Base-by-base conservation (phyloP, 2,329 filamentous ascomycete genomes). In the Cadophora luteo-olivacea region DNA sequence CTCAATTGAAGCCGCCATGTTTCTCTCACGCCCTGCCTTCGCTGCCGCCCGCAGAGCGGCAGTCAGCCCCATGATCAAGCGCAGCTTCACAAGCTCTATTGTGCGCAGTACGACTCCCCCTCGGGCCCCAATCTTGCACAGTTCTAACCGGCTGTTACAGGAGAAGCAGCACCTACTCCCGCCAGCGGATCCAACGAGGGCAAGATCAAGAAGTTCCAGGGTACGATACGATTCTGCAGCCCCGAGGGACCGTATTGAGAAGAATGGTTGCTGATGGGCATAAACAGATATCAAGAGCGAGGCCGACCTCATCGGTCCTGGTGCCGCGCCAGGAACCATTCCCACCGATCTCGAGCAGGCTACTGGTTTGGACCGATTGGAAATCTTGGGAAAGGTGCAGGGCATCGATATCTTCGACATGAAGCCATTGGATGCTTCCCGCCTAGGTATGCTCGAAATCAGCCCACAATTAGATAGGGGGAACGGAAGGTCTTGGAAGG, bases 371-470 rank as follows among this genome's bases (percentile, higher is more conserved):
- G 96, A 99, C 87, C 94, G 96, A 89, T 89, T 99, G 77, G 96
- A 99, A 84, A 96, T 99, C 79, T 87, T 99, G 81, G 96, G 96
- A 84, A 99, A 99, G 90, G 97, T 98, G 92, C 93, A 98, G 87
- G 94, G 96, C 75, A 86, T 97, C 78, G 96, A 99, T 80, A 86
- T 98, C 81, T 99, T 99, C 85, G 94, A 99, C 85, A 97, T 98
- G 96, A 91, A 89, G 83, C 96, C 96, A 72, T 89, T 99, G 77
- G 96, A 98, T 81, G 87, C 95, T 73, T 96, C 92, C 81, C 91
- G 96, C 80, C 88, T 88, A 82, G 95, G 95, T 92, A 86, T 33
- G 57, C 73, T 22, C 49, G 29, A 66, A 66, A 64, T 68, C 68
- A 64, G 63, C 38, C 64, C 68, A 74, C 45, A 54, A 55, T 67